Conservation (phyloP, 2,329 filamentous ascomycete genomes). For the Fusarium nanum region DNA sequence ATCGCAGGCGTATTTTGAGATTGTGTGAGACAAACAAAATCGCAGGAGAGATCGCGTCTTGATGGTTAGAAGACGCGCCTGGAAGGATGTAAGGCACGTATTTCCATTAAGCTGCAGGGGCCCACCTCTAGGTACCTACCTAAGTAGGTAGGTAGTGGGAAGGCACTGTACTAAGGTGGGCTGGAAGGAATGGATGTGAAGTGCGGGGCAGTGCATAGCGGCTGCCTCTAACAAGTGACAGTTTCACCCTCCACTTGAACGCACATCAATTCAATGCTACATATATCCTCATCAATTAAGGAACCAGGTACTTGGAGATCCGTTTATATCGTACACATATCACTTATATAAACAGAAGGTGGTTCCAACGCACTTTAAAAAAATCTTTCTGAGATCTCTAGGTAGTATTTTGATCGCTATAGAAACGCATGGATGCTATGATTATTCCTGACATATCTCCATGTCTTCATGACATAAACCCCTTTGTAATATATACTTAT, state of each 20-base stretch:
- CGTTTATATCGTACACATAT: not conserved
- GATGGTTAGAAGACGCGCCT: slow-evolving; percentile 24
- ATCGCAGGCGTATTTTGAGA: not conserved
- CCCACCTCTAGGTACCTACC: too few relatives aligned
- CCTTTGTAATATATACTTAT: slow-evolving; percentile 46
- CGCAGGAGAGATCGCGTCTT: slow-evolving; percentile 17
- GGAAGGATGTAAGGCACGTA: not conserved
- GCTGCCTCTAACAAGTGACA: not conserved
- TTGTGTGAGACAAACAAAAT: slow-evolving; percentile 2
- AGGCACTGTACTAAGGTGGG: not conserved
- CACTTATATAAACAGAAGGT: not conserved
- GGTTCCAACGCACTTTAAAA: not conserved
- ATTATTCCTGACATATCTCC: slow-evolving; percentile 25
- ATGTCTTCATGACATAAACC: slow-evolving; percentile 36
- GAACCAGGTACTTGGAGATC: not conserved
- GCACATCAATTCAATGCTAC: slow-evolving; percentile 3
- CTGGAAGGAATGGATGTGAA: not conserved
- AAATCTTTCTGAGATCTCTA: slow-evolving; percentile 13
- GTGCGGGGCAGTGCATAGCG: not conserved
- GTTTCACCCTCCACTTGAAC: not conserved
- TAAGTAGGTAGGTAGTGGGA: not conserved
- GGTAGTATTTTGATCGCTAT: slow-evolving; percentile 31
- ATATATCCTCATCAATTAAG: not conserved
- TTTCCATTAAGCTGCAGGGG: not conserved
- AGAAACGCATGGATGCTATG: slow-evolving; percentile 30